Conservation (phyloP, 805 yeast species). For the Starmerella khaoyaiensis region DNA sequence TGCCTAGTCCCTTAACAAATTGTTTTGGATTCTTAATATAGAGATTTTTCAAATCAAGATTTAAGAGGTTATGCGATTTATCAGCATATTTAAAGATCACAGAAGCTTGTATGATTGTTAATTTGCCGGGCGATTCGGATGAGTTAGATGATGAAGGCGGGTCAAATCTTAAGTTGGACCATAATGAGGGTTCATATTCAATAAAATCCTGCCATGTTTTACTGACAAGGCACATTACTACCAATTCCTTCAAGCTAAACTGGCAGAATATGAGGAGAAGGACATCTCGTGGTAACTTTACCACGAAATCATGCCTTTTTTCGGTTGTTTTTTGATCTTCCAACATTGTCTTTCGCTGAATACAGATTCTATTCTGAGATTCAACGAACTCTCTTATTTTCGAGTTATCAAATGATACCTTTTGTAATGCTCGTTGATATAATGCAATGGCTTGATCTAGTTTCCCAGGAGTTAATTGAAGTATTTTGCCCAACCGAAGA, state of each 20-base stretch:
- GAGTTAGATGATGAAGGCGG: background rate
- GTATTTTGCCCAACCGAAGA: slow-evolving; percentile 18
- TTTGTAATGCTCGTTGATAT: slow-evolving; percentile 13
- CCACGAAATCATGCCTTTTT: slow-evolving; percentile 3
- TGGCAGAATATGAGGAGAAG: slow-evolving; percentile 10
- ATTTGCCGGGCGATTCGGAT: background rate
- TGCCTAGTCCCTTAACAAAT: slow-evolving; percentile 3
- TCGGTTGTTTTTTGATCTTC: background rate
- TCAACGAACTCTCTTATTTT: slow-evolving; percentile 4
- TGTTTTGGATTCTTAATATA: slow-evolving; percentile 6
- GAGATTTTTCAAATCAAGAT: slow-evolving; percentile 9
- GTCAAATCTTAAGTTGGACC: slow-evolving; percentile 10
- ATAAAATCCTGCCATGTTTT: slow-evolving; percentile 12
- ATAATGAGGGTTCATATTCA: slow-evolving; percentile 11
- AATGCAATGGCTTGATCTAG: slow-evolving; percentile 11
- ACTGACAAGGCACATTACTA: slow-evolving; percentile 5
- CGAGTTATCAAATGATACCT: background rate
- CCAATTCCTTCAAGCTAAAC: slow-evolving; percentile 8
- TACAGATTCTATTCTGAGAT: slow-evolving; percentile 5
- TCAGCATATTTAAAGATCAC: slow-evolving; percentile 8
- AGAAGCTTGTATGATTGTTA: background rate
- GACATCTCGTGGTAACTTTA: slow-evolving; percentile 14
- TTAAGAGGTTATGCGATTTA: no score
- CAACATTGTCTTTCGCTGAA: background rate
- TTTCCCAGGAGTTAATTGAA: slow-evolving; percentile 10